Evolutionary conservation across 2,329 filamentous ascomycete genomes (phyloP), one percentile per base, ranked within the genome.

Genomic region (Pseudopyricularia cyperi): DNA sequence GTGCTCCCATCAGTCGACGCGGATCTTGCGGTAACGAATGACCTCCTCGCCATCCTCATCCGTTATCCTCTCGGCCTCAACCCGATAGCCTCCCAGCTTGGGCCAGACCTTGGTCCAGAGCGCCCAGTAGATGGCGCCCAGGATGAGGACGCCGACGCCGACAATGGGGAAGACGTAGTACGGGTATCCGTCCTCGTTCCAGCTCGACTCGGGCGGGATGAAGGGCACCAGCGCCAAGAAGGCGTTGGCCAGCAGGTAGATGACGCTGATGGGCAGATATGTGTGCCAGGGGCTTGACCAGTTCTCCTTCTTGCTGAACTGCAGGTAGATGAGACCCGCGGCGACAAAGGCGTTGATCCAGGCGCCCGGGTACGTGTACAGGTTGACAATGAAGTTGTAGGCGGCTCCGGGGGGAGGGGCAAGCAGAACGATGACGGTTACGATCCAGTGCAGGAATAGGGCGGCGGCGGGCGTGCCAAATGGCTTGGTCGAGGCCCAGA

Each of bases 401-500:
- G 83, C 73, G 0, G 74, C 64, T 1, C 58, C 58, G 51, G 58
- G 56, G 7, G 58, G 58, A 17, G 58, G 54, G 37, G 57, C 57
- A 3, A 60, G 42, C 7, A 60, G 55, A 24, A 85, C 73, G 48
- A 86, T 72, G 53, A 82, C 69, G 0, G 79, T 82, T 4, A 83
- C 72, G n/a, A 82, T 60, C 72, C 79, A 85, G 62, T 85, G 82
- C 33, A 85, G 70, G 57, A 85, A 76, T 14, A 80, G 65, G 1
- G 74, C 66, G 7, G 79, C 69, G n/a, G 78, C 73, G 0, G 83
- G 83, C 0, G 83, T 75, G 52, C 82, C 79, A 55, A 81, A 83
- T 0, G 83, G 84, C 64, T 75, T 78, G 59, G 81, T 83, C 3
- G 80, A 85, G 0, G 83, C 83, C 79, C 80, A 87, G 61, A 87